phyloP scores from a whole-genome alignment of 164 flowering plant genomes.

The Sextonia rubra region DNA sequence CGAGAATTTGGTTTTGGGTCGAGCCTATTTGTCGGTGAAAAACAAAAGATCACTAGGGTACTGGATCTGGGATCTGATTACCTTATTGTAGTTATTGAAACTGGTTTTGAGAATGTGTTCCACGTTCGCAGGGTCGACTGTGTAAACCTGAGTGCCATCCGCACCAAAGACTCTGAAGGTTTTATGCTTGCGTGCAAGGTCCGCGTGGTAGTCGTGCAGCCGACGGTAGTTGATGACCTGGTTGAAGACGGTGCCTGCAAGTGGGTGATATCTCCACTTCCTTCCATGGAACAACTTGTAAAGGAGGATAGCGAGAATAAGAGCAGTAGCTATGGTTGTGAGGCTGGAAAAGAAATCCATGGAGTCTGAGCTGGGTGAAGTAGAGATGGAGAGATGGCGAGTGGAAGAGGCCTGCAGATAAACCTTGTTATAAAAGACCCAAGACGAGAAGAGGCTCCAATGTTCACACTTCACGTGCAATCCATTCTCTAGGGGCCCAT shows the following conservation, averaged over 20 bases:
- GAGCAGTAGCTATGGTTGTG: background rate
- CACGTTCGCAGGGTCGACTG: constrained; percentile 41
- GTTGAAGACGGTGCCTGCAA: constrained; percentile 26
- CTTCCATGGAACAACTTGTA: background rate
- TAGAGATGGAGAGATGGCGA: too few relatives aligned
- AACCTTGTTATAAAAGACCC: too few relatives aligned
- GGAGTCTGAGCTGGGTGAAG: background rate
- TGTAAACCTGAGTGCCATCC: constrained; percentile 34
- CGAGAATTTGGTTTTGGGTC: background rate
- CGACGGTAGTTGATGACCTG: constrained; percentile 27
- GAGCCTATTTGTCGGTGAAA: background rate
- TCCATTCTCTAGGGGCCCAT: too few relatives aligned
- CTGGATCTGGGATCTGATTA: background rate
- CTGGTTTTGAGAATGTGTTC: constrained; percentile 50
- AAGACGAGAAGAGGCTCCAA: too few relatives aligned
- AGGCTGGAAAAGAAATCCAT: background rate
- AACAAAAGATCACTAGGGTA: too few relatives aligned
- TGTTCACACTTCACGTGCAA: too few relatives aligned
- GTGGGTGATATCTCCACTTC: constrained; percentile 22
- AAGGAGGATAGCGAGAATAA: background rate
- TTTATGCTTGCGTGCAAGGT: constrained; percentile 24
- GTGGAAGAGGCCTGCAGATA: too few relatives aligned
- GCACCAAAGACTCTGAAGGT: constrained; percentile 43
- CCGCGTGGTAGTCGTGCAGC: constrained; percentile 29
- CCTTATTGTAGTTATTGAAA: constrained; percentile 33